Percentiles rank a stretch among this genome's conserved stretches.
Conservation (phyloP, 768 basidiomycete species). For the Russula olivacea region DNA sequence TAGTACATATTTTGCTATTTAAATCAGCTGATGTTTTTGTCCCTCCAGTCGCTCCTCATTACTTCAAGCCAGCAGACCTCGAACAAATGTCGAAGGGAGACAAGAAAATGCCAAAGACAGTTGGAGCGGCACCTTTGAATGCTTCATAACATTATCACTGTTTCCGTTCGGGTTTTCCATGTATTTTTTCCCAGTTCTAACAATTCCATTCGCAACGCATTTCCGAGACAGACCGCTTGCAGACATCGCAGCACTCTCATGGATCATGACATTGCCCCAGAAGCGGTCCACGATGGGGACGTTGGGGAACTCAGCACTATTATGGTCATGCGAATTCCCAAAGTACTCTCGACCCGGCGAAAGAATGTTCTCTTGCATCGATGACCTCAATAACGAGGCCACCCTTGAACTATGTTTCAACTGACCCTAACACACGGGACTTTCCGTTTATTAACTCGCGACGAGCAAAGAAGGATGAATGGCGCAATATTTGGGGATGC, state of each 20-base stretch:
- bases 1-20: constrained; percentile 1
- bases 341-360: too few species aligned
- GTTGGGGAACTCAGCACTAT: too few species aligned
- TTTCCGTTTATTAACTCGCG: neutral
- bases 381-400: too few species aligned
- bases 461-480: too few species aligned
- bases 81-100: constrained; percentile 76
- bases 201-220: neutral
- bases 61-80: constrained; percentile 82
- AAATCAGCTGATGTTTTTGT: constrained; percentile 12
- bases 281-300: too few species aligned
- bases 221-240: neutral
- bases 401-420: neutral
- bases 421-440: neutral
- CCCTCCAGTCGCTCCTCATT: constrained; percentile 82
- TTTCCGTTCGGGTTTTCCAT: neutral
- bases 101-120: constrained; percentile 92
- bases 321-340: too few species aligned
- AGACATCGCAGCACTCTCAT: too few species aligned
- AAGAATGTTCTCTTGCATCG: too few species aligned
- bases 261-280: too few species aligned
- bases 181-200: constrained; percentile 8
- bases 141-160: constrained; percentile 9
- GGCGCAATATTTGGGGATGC: too few species aligned
- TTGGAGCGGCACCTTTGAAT: constrained; percentile 31